These are phyloP conservation scores for Teunomyces kruisii DNA, from an alignment of 805 yeast species.

Conservation along the genomic window DNA sequence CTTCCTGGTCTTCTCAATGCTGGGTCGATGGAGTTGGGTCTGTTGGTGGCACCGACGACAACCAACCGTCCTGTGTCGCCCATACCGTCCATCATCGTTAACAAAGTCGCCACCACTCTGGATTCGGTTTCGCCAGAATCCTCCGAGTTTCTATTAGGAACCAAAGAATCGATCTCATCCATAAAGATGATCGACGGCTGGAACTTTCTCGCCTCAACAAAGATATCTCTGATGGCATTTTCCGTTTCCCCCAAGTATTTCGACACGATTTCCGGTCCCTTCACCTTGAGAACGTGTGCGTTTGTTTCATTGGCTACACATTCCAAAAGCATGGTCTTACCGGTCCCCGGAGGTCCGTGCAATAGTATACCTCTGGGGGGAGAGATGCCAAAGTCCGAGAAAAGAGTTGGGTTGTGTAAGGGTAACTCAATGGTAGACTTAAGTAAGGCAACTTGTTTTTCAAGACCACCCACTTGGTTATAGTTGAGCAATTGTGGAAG, in stretches of 20 bases:
- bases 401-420: conserved; percentile 70
- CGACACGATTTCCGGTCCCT: conserved; percentile 90
- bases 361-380: conserved; percentile 93
- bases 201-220: conserved; percentile 78
- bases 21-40: conserved; percentile 67
- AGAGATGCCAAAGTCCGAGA: conserved; percentile 78
- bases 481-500: conserved; percentile 48
- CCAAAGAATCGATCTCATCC: conserved; percentile 92
- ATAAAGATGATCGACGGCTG: conserved; percentile 88
- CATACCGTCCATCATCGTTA: conserved; percentile 80
- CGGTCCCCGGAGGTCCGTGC: conserved; percentile 98
- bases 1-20: conserved; percentile 85
- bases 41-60: conserved; percentile 70
- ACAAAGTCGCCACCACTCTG: conserved; percentile 83
- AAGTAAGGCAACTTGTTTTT: conserved; percentile 58
- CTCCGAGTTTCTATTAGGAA: conserved; percentile 80
- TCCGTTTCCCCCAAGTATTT: conserved; percentile 96
- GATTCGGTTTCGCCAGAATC: conserved; percentile 90
- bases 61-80: conserved; percentile 65
- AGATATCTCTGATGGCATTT: conserved; percentile 72
- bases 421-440: conserved; percentile 77
- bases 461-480: conserved; percentile 73
- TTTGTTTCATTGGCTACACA: conserved; percentile 76
- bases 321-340: conserved; percentile 84
- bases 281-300: conserved; percentile 82